Percentiles rank a stretch among this genome's conserved stretches.
phyloP scores from a whole-genome alignment of 2,329 filamentous ascomycete genomes.

The Xylaria sp. region DNA sequence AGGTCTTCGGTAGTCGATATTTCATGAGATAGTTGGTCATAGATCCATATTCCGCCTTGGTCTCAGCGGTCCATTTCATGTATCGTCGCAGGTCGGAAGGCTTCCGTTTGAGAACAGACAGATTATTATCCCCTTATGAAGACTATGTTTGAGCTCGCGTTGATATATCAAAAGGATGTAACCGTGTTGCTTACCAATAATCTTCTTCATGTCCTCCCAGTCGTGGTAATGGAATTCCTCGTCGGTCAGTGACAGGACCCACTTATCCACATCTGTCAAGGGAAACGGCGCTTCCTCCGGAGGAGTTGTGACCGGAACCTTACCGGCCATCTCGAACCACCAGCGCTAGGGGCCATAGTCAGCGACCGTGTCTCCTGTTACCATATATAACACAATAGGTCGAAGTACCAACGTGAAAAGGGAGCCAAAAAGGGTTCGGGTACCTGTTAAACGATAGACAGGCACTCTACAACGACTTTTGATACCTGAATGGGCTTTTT shows the following conservation, averaged over 20 bases:
- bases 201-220: conserved; percentile 72
- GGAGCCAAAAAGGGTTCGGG: not conserved
- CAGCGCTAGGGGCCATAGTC: not conserved
- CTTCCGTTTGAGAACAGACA: conserved; percentile 75
- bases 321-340: conserved; percentile 44
- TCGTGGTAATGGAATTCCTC: conserved; percentile 69
- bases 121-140: conserved; percentile 54
- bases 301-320: conserved; percentile 17
- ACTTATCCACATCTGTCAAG: conserved; percentile 61
- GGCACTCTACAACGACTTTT: not conserved
- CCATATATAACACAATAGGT: not conserved
- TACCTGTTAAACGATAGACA: not conserved
- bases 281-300: conserved; percentile 55
- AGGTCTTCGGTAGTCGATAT: conserved; percentile 67
- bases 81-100: conserved; percentile 82
- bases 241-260: conserved; percentile 66
- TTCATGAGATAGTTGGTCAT: conserved; percentile 78
- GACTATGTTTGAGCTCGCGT: conserved; percentile 40
- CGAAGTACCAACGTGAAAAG: not conserved
- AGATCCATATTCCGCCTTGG: conserved; percentile 74
- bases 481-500: not conserved
- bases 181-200: conserved; percentile 57
- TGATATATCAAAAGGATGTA: conserved; percentile 1
- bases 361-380: not conserved
- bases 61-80: conserved; percentile 72